Base-by-base conservation (phyloP, 495 filamentous ascomycete species). In the Talaromyces stipitatus region DNA sequence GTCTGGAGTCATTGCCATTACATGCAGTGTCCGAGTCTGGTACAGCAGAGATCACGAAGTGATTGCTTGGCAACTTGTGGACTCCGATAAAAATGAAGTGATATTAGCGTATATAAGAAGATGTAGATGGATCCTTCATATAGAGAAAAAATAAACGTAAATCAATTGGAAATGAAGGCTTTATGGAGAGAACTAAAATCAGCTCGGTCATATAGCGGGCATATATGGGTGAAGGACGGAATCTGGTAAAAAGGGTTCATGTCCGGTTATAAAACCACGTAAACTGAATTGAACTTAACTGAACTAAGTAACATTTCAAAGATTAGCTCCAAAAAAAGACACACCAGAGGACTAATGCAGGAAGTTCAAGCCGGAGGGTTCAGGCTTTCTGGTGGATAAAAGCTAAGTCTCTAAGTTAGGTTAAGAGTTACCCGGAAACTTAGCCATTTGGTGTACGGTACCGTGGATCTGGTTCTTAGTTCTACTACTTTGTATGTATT, bases 1-100 rank as follows among this genome's bases (percentile, higher is more conserved):
- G 46, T 58, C 56, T 27, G 56, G 56, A 4, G 56, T 58, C 56
- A 58, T 58, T 10, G 48, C 46, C 56, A 58, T 54, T 55, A 11
- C 51, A 10, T 14, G 50, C 50, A 30, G 50, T 51, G 23, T n/a
- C n/a, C 24, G 48, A 51, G 22, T 16, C 22, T 46, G 22, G 20
- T 23, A 23, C 16, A 45, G 41, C 41, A 2, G 20, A 45, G 2
- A 23, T 23, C 16, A 47, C 43, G 12, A 8, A 46, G 18, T n/a
- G 43, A 18, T 18, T 41, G 14, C 45, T 18, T 12, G 45, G 20
- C 45, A 1, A 33, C 30, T 12, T 33, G 6, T 6, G 30, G 12
- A 33, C 12, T 33, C 12, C 12, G 30, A 7, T 12, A 12, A 33
- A 33, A 33, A 6, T 12, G 30, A 33, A 12, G 12, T 33, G 30